phyloP scores from a whole-genome alignment of 2,329 filamentous ascomycete species.

The Penicillium sp. region DNA sequence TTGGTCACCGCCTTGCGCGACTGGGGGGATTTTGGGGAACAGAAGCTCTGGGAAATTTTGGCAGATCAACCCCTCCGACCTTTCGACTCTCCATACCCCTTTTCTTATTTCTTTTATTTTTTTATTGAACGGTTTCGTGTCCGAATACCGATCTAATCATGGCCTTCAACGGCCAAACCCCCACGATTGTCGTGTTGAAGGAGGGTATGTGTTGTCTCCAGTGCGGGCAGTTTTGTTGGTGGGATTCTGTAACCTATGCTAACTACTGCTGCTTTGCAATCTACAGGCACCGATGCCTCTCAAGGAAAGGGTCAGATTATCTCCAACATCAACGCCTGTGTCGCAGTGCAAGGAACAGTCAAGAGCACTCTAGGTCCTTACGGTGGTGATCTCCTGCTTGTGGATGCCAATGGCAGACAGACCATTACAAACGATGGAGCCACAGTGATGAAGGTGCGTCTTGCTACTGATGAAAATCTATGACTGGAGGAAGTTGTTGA shows the following conservation, averaged over 20 bases:
- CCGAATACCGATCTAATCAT: conserved; percentile 52
- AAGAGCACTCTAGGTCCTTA: conserved; percentile 95
- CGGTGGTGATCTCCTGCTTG: conserved; percentile 91
- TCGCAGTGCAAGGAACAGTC: conserved; percentile 92
- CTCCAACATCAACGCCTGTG: conserved; percentile 97
- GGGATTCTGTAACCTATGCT: conserved; percentile 24
- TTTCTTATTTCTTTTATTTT: conserved; percentile 22
- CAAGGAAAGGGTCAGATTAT: conserved; percentile 96
- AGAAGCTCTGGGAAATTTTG: conserved; percentile 46
- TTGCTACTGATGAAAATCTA: neutral
- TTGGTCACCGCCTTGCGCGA: conserved; percentile 37
- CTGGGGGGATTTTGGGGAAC: conserved; percentile 30
- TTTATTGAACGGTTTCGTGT: conserved; percentile 19
- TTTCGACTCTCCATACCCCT: conserved; percentile 26
- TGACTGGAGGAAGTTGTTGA: neutral
- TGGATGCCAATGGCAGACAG: conserved; percentile 91
- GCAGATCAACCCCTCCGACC: conserved; percentile 37
- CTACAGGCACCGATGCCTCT: conserved; percentile 86
- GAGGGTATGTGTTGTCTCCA: conserved; percentile 66
- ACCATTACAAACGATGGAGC: conserved; percentile 99
- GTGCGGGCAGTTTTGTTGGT: conserved; percentile 18
- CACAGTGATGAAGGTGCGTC: conserved; percentile 90
- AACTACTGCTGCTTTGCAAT: conserved; percentile 21
- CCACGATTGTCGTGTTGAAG: conserved; percentile 96
- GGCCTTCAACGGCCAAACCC: conserved; percentile 97